Evolutionary conservation across 1,284 basidiomycete genomes (phyloP).

Genomic region (Athelia sp.): DNA sequence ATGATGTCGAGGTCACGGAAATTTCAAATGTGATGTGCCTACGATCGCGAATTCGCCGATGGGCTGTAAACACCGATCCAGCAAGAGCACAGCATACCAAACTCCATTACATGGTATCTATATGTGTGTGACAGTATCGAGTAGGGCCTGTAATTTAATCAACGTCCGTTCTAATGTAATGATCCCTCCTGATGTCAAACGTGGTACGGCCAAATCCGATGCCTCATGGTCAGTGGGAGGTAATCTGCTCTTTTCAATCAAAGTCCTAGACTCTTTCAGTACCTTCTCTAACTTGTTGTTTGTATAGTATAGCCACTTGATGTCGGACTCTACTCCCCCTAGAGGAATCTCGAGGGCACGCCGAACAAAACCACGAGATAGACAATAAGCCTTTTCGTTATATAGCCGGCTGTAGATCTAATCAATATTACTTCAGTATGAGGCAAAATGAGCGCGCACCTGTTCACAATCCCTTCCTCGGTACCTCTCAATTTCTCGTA

Average conservation of each 20-base stretch:
- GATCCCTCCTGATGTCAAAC: conserved; percentile 76
- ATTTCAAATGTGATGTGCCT: too few relatives aligned
- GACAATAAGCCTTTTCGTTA: conserved; percentile 89
- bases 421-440: neutral
- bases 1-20: too few relatives aligned
- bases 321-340: conserved; percentile 67
- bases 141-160: conserved; percentile 40
- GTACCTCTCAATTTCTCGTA: conserved; percentile 89
- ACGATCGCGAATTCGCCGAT: too few relatives aligned
- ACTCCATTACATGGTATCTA: too few relatives aligned
- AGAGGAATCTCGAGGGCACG: conserved; percentile 79
- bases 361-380: conserved; percentile 85
- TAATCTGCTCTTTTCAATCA: conserved; percentile 66
- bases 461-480: conserved; percentile 84
- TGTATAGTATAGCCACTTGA: conserved; percentile 71
- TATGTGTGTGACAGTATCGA: conserved; percentile 8
- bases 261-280: conserved; percentile 52
- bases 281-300: conserved; percentile 65
- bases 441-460: conserved; percentile 30
- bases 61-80: too few relatives aligned
- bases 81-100: too few relatives aligned
- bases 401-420: conserved; percentile 62
- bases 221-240: conserved; percentile 33
- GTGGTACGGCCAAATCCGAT: conserved; percentile 65
- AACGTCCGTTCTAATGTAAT: conserved; percentile 75